These are phyloP conservation scores for Annulohypoxylon moriforme DNA, from an alignment of 495 filamentous ascomycete genomes.

Conservation along the genomic window DNA sequence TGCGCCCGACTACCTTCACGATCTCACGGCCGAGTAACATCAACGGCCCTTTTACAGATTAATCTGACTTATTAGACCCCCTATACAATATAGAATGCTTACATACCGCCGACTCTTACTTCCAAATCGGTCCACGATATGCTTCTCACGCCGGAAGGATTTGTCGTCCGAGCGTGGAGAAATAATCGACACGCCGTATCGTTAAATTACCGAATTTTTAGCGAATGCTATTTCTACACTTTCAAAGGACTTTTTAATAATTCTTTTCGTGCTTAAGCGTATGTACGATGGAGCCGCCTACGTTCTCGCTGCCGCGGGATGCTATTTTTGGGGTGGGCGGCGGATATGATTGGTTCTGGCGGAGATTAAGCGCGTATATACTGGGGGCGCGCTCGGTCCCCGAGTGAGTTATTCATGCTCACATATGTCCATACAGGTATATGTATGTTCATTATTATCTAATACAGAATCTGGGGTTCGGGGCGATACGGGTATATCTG, in stretches of 20 bases:
- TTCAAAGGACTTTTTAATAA: background rate
- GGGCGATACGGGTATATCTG: slow-evolving; percentile 5
- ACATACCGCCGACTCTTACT: background rate
- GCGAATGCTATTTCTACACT: background rate
- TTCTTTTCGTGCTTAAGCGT: slow-evolving; percentile 37
- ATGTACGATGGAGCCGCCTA: slow-evolving; percentile 9
- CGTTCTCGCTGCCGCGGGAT: slow-evolving; percentile 9
- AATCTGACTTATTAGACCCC: background rate
- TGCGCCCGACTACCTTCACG: background rate
- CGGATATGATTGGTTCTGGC: slow-evolving; percentile 5
- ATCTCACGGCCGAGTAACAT: background rate
- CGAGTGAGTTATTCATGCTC: background rate
- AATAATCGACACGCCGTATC: background rate
- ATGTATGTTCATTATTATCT: background rate
- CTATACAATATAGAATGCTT: slow-evolving; percentile 1
- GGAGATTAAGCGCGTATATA: slow-evolving; percentile 26
- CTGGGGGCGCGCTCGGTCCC: background rate
- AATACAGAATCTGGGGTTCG: slow-evolving; percentile 24
- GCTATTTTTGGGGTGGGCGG: slow-evolving; percentile 30
- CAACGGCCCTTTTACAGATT: background rate
- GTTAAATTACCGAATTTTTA: background rate
- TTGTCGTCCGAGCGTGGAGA: background rate
- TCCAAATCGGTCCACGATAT: background rate
- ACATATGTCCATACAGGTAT: background rate
- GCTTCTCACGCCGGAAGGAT: slow-evolving; percentile 5